These are phyloP conservation scores for Gonium pectorale DNA, from an alignment of 139 green algal genomes.

Conservation along the genomic window DNA sequence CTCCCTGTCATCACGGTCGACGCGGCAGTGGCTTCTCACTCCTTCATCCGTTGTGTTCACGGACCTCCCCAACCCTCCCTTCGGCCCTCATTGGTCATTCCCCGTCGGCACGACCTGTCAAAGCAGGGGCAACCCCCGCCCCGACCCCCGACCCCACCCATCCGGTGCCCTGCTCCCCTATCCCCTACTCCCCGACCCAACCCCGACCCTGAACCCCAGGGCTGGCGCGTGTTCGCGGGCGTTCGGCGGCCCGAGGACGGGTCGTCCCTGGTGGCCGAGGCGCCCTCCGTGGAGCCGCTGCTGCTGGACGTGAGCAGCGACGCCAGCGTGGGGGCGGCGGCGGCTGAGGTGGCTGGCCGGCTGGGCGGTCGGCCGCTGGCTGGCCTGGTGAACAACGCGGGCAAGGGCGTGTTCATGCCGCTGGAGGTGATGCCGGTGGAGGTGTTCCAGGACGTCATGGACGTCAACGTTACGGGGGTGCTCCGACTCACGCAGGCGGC, in stretches of 20 bases:
- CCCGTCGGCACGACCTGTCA: too few species aligned
- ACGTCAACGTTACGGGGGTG: constrained; percentile 33
- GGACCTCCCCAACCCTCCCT: too few species aligned
- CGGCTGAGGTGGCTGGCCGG: neutral
- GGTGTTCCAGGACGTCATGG: constrained; percentile 26
- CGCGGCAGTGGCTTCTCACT: too few species aligned
- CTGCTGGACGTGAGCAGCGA: constrained; percentile 24
- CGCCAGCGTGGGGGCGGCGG: neutral
- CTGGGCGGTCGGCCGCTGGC: neutral
- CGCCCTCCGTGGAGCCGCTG: neutral
- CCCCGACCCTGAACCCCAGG: neutral
- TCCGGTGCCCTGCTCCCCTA: too few species aligned
- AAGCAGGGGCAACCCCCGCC: neutral
- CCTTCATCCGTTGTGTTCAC: too few species aligned
- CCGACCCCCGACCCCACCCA: too few species aligned
- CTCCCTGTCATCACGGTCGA: too few species aligned
- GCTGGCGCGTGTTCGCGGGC: constrained; percentile 36
- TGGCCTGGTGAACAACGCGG: constrained; percentile 43
- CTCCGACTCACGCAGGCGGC: constrained; percentile 26
- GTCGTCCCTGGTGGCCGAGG: neutral
- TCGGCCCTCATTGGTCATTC: too few species aligned
- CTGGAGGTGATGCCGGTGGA: constrained; percentile 27
- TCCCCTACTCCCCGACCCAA: too few species aligned
- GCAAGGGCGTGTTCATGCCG: constrained; percentile 22
- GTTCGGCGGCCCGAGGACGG: neutral